phyloP scores from a whole-genome alignment of 331 rosid genomes.

The Quercus phellos region DNA sequence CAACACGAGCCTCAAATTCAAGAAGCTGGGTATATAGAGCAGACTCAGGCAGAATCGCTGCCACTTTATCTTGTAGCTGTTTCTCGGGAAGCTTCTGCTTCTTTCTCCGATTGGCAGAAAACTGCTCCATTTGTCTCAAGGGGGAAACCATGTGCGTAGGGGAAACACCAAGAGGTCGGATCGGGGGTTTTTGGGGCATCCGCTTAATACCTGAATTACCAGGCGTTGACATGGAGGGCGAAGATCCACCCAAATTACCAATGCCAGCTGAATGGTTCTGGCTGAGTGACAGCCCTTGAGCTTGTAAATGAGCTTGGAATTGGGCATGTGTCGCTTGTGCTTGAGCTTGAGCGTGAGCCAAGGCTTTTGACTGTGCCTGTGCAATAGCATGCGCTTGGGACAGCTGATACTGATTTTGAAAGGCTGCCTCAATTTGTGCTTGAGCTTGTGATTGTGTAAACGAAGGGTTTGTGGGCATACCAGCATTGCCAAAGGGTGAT shows the following conservation, averaged over 20 bases:
- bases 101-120: slow-evolving; percentile 73
- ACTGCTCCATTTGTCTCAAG: slow-evolving; percentile 73
- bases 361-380: slow-evolving; percentile 80
- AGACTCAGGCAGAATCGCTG: slow-evolving; percentile 84
- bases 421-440: slow-evolving; percentile 63
- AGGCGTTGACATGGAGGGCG: slow-evolving; percentile 45
- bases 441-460: slow-evolving; percentile 77
- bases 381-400: slow-evolving; percentile 94
- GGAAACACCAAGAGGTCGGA: slow-evolving; percentile 67
- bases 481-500: slow-evolving; percentile 72
- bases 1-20: slow-evolving; percentile 92
- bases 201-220: slow-evolving; percentile 61
- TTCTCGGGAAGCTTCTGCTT: slow-evolving; percentile 96
- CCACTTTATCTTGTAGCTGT: slow-evolving; percentile 85
- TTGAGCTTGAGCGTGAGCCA: slow-evolving; percentile 28
- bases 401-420: slow-evolving; percentile 72
- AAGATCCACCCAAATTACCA: slow-evolving; percentile 54
- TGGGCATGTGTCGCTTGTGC: slow-evolving; percentile 55
- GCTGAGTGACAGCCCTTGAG: slow-evolving; percentile 69
- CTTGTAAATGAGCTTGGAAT: slow-evolving; percentile 90
- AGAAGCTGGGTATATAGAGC: slow-evolving; percentile 95
- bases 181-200: slow-evolving; percentile 73
- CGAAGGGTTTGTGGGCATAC: slow-evolving; percentile 54
- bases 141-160: slow-evolving; percentile 58
- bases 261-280: slow-evolving; percentile 60